Percentiles rank a stretch among this genome's conserved stretches.
These are phyloP conservation scores for Russula sp. DNA, from an alignment of 768 basidiomycete species.

Conservation along the genomic window DNA sequence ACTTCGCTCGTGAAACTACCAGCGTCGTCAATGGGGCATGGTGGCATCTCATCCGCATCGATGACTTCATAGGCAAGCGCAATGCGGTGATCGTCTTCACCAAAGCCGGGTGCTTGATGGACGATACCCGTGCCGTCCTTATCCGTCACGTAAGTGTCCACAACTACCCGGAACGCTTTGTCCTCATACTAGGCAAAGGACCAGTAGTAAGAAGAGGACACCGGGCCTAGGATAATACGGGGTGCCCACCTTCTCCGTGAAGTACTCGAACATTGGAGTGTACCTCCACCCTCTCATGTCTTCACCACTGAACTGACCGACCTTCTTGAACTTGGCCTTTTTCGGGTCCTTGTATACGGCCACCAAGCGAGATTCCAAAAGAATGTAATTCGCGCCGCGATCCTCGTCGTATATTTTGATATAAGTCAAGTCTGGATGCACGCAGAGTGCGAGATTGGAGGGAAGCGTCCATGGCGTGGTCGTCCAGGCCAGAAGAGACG, in stretches of 20 bases:
- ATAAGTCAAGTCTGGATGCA: constrained; percentile 93
- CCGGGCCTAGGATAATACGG: neutral
- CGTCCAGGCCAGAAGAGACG: constrained; percentile 93
- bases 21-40: constrained; percentile 89
- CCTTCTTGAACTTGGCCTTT: constrained; percentile 91
- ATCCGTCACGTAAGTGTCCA: constrained; percentile 90
- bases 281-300: constrained; percentile 98
- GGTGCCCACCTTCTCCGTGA: constrained; percentile 74
- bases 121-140: constrained; percentile 96
- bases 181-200: constrained; percentile 66
- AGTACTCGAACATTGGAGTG: constrained; percentile 92
- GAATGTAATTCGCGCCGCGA: constrained; percentile 79
- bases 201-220: neutral
- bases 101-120: constrained; percentile 96
- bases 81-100: constrained; percentile 97
- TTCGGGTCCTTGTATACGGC: constrained; percentile 96
- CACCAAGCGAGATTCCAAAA: constrained; percentile 78
- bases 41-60: constrained; percentile 86
- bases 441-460: constrained; percentile 90
- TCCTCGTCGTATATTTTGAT: constrained; percentile 94
- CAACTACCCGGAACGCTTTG: constrained; percentile 81
- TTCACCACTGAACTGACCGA: constrained; percentile 78
- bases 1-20: constrained; percentile 87
- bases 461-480: constrained; percentile 99
- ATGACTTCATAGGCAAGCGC: constrained; percentile 78